Percentiles rank a stretch among this genome's conserved stretches.
These are phyloP conservation scores for Avena sativa DNA, from an alignment of 176 grass and related monocot species.

Conservation along the genomic window DNA sequence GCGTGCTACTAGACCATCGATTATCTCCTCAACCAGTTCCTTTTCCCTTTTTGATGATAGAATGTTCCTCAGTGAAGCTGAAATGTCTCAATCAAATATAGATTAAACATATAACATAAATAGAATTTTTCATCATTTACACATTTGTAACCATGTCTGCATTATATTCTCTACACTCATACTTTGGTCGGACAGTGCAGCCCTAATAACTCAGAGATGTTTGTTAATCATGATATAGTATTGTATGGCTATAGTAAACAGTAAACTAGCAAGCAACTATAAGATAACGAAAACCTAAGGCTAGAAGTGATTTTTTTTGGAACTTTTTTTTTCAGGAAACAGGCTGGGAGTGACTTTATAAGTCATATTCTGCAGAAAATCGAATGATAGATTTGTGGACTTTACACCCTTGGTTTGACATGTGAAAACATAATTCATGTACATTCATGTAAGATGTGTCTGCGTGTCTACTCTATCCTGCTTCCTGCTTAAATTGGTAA, in stretches of 20 bases:
- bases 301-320: conserved; percentile 1
- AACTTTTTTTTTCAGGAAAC: background rate
- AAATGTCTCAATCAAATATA: conserved; percentile 26
- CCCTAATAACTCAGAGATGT: background rate
- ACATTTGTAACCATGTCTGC: background rate
- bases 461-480: background rate
- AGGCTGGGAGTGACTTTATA: conserved; percentile 26
- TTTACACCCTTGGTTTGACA: background rate
- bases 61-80: conserved; percentile 89
- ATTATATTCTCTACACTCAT: background rate
- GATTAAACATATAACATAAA: conserved; percentile 31
- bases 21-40: conserved; percentile 74
- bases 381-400: background rate
- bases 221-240: conserved; percentile 2
- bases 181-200: background rate
- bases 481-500: background rate
- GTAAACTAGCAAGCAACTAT: background rate
- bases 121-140: background rate
- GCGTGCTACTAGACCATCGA: conserved; percentile 71
- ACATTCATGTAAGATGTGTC: background rate
- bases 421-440: conserved; percentile 23
- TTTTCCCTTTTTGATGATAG: conserved; percentile 62
- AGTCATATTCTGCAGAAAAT: background rate
- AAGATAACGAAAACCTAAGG: background rate
- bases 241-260: conserved; percentile 1